phyloP scores from a whole-genome alignment of 106 monocot genomes.

The Dactylorhiza incarnata region DNA sequence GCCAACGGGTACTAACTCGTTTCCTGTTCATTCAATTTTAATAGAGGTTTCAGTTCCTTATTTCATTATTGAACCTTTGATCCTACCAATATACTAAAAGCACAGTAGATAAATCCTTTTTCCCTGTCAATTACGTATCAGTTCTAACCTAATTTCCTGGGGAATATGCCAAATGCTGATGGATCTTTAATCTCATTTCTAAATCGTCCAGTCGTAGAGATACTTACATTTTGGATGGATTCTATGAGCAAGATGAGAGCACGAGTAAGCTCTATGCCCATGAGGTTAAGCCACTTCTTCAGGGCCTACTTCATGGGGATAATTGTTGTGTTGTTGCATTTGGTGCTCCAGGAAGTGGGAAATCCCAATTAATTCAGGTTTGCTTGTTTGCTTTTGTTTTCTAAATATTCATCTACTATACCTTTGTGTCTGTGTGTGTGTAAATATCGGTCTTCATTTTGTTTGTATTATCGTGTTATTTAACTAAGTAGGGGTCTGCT shows the following conservation, averaged over 20 bases:
- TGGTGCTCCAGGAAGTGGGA: constrained; percentile 58
- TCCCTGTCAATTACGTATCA: too few species aligned
- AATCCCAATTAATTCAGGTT: constrained; percentile 52
- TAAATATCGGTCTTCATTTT: background rate
- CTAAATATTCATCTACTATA: background rate
- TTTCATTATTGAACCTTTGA: too few species aligned
- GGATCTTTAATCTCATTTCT: background rate
- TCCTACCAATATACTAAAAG: too few species aligned
- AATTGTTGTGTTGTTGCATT: constrained; percentile 57
- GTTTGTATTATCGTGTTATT: background rate
- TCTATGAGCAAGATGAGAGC: constrained; percentile 44
- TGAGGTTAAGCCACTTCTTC: constrained; percentile 53
- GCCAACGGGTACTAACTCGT: constrained; percentile 6
- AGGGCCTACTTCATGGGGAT: constrained; percentile 22
- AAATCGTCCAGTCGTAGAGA: constrained; percentile 9
- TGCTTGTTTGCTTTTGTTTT: background rate
- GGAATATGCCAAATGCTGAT: too few species aligned
- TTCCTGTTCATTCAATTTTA: background rate
- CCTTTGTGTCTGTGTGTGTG: background rate
- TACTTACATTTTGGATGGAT: constrained; percentile 47
- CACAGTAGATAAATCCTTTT: too few species aligned
- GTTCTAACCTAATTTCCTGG: too few species aligned
- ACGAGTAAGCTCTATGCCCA: constrained; percentile 17
- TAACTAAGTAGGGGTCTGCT: constrained; percentile 8
- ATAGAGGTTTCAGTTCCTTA: too few species aligned